A percentile compares a stretch with the other conserved stretches of the same genome.
These are phyloP conservation scores for Penicillium sp. DNA, from an alignment of 2,329 filamentous ascomycete species.

Conservation along the genomic window DNA sequence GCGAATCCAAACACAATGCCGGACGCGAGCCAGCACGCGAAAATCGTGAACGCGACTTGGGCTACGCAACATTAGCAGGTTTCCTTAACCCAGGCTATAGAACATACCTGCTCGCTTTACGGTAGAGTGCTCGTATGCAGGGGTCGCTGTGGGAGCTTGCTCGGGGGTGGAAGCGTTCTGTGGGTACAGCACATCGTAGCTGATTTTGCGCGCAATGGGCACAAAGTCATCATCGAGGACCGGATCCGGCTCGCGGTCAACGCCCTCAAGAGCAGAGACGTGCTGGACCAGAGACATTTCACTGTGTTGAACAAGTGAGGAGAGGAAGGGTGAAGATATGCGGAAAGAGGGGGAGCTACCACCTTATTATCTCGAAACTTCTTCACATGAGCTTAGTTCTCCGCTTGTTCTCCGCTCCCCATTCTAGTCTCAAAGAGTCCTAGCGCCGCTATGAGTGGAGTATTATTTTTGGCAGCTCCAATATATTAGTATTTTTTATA, in stretches of 20 bases:
- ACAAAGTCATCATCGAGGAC: constrained; percentile 14
- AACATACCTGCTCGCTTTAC: constrained; percentile 31
- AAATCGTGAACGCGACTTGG: constrained; percentile 61
- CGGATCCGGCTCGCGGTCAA: constrained; percentile 40
- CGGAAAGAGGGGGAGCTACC: background rate
- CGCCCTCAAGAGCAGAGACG: constrained; percentile 48
- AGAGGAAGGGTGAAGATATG: background rate
- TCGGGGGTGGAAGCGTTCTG: constrained; percentile 35
- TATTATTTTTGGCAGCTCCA: background rate
- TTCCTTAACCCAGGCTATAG: background rate
- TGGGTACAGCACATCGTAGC: constrained; percentile 44
- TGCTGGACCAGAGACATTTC: constrained; percentile 51
- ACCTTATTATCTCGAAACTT: background rate
- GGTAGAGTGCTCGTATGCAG: constrained; percentile 48
- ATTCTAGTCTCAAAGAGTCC: background rate
- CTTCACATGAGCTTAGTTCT: background rate
- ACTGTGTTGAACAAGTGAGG: constrained; percentile 9
- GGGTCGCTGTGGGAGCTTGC: constrained; percentile 38
- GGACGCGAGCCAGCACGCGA: constrained; percentile 72
- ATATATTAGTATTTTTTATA: too few relatives aligned
- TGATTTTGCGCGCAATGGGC: constrained; percentile 26
- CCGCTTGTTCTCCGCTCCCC: too few relatives aligned
- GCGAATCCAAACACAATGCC: constrained; percentile 82
- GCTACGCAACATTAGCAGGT: constrained; percentile 27
- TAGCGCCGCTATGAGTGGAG: background rate